Base-by-base conservation (phyloP, 2,329 filamentous ascomycete genomes). In the Exophiala oligosperma region DNA sequence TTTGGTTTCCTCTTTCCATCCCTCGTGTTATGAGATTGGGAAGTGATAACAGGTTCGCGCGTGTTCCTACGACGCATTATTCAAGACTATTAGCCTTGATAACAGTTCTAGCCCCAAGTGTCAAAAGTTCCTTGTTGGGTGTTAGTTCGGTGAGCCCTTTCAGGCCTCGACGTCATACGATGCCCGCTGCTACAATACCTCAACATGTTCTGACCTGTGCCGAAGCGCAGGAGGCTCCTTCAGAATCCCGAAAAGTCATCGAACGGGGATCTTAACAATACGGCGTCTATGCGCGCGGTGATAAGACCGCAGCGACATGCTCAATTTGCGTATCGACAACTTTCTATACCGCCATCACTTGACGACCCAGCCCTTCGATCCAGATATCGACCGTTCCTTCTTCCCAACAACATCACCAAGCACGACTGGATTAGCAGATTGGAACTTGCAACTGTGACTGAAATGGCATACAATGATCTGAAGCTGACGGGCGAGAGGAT, bases 321-420 rank as follows among this genome's bases (percentile, higher is more conserved):
- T 41, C 28, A 55, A 28, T 55, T 57, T 54, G 59, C 59, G 21
- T 59, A 60, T 46, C 64, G 50, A 21, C 72, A 76, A 1, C 71
- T 85, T 9, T 77, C 78, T 2, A 76, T 85, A 32, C 56, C 71
- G 0, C 61, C 71, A 14, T 57, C 61, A 0, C 74, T 84, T 53
- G 84, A 86, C 61, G 77, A 83, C 51, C 7, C 68, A 0, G 61
- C 68, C 1, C 70, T 80, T n/a, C 75, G 83, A 37, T 59, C 41
- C 14, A 76, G 69, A 49, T 86, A 87, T 64, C 77, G 85, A 1
- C 84, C 84, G 0, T 88, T 86, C 59, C 67, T 88, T 3, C 71
- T 82, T 1, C 65, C 72, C 37, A 68, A 74, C 0, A 67, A 72
- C 11, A 53, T 72, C 2, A 64, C 71, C 8, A 57, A 66, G 1